Conservation (phyloP, 805 yeast species). For the Candida nitratophila region DNA sequence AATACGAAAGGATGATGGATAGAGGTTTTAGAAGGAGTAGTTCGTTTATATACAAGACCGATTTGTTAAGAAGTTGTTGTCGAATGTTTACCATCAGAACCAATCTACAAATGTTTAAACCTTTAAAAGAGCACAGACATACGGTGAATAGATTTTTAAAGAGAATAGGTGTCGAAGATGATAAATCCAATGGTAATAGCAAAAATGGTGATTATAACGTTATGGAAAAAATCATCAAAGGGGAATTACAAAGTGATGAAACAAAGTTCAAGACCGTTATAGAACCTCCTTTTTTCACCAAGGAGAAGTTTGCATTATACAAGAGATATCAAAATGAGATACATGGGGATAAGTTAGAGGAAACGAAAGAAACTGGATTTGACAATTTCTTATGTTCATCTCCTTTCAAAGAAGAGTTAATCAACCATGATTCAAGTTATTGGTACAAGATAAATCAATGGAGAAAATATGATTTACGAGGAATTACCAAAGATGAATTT, state of each 20-base stretch:
- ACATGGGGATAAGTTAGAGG: conserved; percentile 53
- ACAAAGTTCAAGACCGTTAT: conserved; percentile 32
- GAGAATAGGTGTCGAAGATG: conserved; percentile 18
- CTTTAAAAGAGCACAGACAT: conserved; percentile 62
- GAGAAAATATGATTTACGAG: conserved; percentile 18
- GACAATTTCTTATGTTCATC: conserved; percentile 51
- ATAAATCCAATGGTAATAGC: background rate
- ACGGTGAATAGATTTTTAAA: conserved; percentile 53
- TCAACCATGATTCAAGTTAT: conserved; percentile 20
- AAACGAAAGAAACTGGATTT: conserved; percentile 43
- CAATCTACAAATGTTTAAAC: conserved; percentile 27
- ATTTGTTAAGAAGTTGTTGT: conserved; percentile 68
- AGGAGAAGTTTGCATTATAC: conserved; percentile 57
- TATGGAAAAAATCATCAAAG: conserved; percentile 6
- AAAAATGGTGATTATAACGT: conserved; percentile 8
- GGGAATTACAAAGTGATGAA: conserved; percentile 8
- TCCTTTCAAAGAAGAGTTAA: conserved; percentile 7
- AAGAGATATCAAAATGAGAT: conserved; percentile 63
- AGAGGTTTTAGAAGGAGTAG: conserved; percentile 81
- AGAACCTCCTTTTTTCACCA: conserved; percentile 44
- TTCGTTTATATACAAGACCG: conserved; percentile 47
- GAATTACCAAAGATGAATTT: conserved; percentile 8
- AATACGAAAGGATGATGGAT: conserved; percentile 60
- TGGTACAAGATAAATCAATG: conserved; percentile 39
- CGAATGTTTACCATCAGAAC: conserved; percentile 74